Evolutionary conservation across 1,284 basidiomycete species (phyloP).

Genomic region (Sporisorium graminicola): DNA sequence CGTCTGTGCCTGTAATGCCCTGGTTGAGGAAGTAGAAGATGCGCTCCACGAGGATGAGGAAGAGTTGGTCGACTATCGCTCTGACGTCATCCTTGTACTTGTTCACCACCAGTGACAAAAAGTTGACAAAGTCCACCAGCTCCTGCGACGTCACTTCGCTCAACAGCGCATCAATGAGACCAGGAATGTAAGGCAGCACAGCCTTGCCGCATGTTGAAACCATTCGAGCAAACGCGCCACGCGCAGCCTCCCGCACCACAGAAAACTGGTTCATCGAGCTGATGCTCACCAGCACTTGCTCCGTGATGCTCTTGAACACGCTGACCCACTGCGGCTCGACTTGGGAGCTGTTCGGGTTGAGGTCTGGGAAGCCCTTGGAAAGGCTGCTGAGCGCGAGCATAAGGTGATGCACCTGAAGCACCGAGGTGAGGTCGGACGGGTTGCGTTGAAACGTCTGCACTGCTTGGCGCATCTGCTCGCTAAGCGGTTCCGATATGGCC

Average conservation of each 20-base stretch:
- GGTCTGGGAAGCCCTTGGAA: constrained; percentile 91
- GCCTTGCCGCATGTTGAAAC: constrained; percentile 88
- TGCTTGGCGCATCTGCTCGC: constrained; percentile 80
- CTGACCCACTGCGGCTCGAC: constrained; percentile 81
- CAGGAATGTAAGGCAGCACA: constrained; percentile 80
- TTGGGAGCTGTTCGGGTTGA: constrained; percentile 70
- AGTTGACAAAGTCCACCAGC: constrained; percentile 93
- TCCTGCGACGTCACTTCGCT: constrained; percentile 92
- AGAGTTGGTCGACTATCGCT: constrained; percentile 88
- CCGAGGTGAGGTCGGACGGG: constrained; percentile 76
- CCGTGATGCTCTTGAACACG: constrained; percentile 87
- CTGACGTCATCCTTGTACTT: constrained; percentile 89
- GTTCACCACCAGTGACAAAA: constrained; percentile 90
- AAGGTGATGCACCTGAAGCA: constrained; percentile 92
- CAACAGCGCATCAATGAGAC: constrained; percentile 88
- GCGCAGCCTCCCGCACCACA: constrained; percentile 90
- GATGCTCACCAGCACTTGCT: constrained; percentile 87
- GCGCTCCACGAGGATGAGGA: constrained; percentile 86
- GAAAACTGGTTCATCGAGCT: constrained; percentile 89
- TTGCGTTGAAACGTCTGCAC: constrained; percentile 73
- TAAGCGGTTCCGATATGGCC: constrained; percentile 83
- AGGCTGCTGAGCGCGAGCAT: constrained; percentile 95
- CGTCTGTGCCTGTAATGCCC: constrained; percentile 90
- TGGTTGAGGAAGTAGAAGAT: constrained; percentile 85
- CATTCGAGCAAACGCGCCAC: constrained; percentile 86